Evolutionary conservation across 2,329 filamentous ascomycete genomes (phyloP), one percentile per base, ranked within the genome.

Genomic region (Xylariaceae sp.): DNA sequence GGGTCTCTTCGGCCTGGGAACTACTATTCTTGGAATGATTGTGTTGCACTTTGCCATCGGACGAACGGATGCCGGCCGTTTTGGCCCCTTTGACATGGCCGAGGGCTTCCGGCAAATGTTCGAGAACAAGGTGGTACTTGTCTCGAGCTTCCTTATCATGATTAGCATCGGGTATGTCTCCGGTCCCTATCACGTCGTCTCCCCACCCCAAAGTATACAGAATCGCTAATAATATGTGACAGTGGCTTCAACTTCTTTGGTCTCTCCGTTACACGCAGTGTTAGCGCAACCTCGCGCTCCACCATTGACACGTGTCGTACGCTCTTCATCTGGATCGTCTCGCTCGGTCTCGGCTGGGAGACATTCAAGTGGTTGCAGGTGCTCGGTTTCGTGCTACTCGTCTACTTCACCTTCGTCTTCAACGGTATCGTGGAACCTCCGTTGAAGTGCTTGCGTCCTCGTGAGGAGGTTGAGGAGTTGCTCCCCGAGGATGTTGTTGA

Each of bases 201-300:
- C 35, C 1, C n/a, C 18, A 15, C 23, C 9, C 23, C 3, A 35
- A 35, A 7, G 15, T 30, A 2, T 30, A 23, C 10, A 49, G 30
- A 2, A 6, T 13, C 34, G 49, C 66, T 69, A 59, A 72, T 60
- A 64, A 57, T 59, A 56, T 62, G 2, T 11, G 5, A 30, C 63
- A 95, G 91, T 64, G 92, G 93, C 56, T 99, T 97, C 83, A 99
- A 99, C 77, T 99, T 96, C 80, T 99, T 99, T 74, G 94, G 94
- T 6, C 83, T 99, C 8, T 94, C 90, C 0, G 93, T 99, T 7
- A 99, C 94, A 0, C 86, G 90, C 61, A 87, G 77, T 63, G 91
- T 99, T 66, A 95, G 89, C 64, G 94, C 94, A 9, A 99, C 94
- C 0, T 91, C 93, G 1, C 86, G 94, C 62, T 96, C 91, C 37